Evolutionary conservation across 2,329 filamentous ascomycete species (phyloP), one percentile per base, ranked within the genome.

Genomic region (Trichoderma endophyticum): DNA sequence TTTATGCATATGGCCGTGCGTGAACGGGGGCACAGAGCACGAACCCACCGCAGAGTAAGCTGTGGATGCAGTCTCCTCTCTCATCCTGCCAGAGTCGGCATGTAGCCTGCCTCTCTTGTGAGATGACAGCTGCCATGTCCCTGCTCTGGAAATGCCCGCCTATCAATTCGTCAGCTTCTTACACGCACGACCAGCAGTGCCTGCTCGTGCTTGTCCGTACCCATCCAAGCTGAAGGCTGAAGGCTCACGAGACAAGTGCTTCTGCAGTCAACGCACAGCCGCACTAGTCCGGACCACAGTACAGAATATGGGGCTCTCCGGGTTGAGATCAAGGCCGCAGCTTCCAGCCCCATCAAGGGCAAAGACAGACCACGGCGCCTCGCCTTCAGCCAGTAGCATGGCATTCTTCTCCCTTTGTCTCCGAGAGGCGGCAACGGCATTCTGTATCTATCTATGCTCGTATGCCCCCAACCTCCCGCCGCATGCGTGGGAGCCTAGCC

Each of bases 41-140:
- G 56, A 70, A 62, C 67, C 67, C 67, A 51, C 67, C 39, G 66
- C 66, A 70, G 34, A 62, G 66, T 70, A 70, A 70, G 67, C 67
- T 70, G 67, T 62, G 67, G 36, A 62, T 54, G 67, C 39, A 34
- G 57, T 62, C 57, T 70, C 57, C 57, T 70, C 67, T 28, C 43
- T 34, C 39, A 70, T 70, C 57, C 56, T 62, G 56, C 67, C 67
- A 54, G 32, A 62, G 48, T 36, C 57, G 60, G 67, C 48, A 28
- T 54, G 57, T 61, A 24, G 65, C 65, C 65, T 68, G 65, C 56
- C 67, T 70, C 57, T 70, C 67, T 30, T 70, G 67, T 62, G 67
- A 62, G 67, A 70, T 70, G 67, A 70, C 67, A 62, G 67, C 67
- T 62, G 67, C 57, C 36, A 36, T 24, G 67, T 62, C 67, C 67